Evolutionary conservation across 345 rosid genomes (phyloP).

Genomic region (Sonneratia caseolaris): DNA sequence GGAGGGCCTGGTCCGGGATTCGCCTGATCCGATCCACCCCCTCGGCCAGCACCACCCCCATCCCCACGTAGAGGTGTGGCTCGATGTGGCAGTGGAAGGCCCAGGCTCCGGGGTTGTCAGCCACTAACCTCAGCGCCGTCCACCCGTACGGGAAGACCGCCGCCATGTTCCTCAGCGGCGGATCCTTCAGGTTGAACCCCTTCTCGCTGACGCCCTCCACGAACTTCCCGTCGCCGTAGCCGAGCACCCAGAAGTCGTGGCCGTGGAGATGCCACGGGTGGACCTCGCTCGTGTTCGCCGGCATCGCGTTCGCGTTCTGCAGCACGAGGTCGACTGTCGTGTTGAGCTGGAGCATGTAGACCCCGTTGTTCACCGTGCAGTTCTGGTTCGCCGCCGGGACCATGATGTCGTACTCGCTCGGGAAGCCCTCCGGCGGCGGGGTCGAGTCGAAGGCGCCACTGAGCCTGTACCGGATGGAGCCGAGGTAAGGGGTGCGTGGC

Average conservation of each 20-base stretch:
- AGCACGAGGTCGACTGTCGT: slow-evolving; percentile 68
- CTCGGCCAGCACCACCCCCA: slow-evolving; percentile 79
- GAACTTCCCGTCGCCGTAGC: slow-evolving; percentile 70
- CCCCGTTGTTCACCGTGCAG: slow-evolving; percentile 42
- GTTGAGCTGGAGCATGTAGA: slow-evolving; percentile 35
- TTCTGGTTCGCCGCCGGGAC: slow-evolving; percentile 41
- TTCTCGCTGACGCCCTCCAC: slow-evolving; percentile 12
- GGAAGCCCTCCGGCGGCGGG: slow-evolving; percentile 40
- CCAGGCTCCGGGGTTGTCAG: slow-evolving; percentile 94
- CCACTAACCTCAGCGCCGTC: slow-evolving; percentile 74
- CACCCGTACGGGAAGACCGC: slow-evolving; percentile 72
- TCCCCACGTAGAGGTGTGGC: slow-evolving; percentile 90
- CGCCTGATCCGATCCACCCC: slow-evolving; percentile 30
- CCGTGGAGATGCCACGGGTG: slow-evolving; percentile 98
- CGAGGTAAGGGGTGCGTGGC: slow-evolving; percentile 71
- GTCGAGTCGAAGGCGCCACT: slow-evolving; percentile 24
- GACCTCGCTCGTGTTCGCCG: slow-evolving; percentile 41
- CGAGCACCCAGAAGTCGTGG: slow-evolving; percentile 85
- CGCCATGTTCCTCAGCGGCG: slow-evolving; percentile 65
- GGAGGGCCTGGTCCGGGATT: slow-evolving; percentile 39
- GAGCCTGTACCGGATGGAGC: slow-evolving; percentile 43
- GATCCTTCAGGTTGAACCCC: slow-evolving; percentile 48
- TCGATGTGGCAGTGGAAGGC: slow-evolving; percentile 94
- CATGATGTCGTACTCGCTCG: slow-evolving; percentile 37
- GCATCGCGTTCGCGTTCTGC: slow-evolving; percentile 58